Percentiles rank a stretch among this genome's conserved stretches.
Conservation (phyloP, 352 stramenopile genomes). For the Globisporangium radiosum region DNA sequence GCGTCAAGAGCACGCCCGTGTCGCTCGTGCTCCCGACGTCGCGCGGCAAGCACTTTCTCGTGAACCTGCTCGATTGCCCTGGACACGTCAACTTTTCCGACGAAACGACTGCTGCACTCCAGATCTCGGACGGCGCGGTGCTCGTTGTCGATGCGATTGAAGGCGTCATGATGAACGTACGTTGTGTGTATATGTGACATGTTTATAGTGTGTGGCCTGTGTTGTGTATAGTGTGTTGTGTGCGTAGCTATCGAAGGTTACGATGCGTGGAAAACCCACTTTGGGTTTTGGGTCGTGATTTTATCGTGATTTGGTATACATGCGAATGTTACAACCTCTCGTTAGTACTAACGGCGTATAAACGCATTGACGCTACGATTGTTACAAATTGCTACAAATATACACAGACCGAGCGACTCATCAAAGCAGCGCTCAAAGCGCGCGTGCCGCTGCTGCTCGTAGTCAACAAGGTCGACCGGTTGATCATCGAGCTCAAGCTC, state of each 20-base stretch:
- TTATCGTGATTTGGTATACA: no score
- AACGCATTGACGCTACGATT: no score
- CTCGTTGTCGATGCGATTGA: slow-evolving; percentile 97
- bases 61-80: slow-evolving; percentile 97
- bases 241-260: no score
- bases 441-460: slow-evolving; percentile 89
- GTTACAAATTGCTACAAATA: no score
- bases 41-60: slow-evolving; percentile 92
- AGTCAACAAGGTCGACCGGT: slow-evolving; percentile 98
- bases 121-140: slow-evolving; percentile 91
- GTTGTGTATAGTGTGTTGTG: not conserved
- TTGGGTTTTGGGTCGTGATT: no score
- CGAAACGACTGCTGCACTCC: slow-evolving; percentile 90
- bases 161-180: slow-evolving; percentile 95
- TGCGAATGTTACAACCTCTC: no score
- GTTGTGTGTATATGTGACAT: slow-evolving; percentile 2
- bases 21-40: slow-evolving; percentile 92
- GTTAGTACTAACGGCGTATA: no score
- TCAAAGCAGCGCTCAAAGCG: slow-evolving; percentile 90
- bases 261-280: no score
- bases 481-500: slow-evolving; percentile 99
- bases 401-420: slow-evolving; percentile 89
- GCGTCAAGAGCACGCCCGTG: slow-evolving; percentile 95
- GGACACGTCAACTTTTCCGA: slow-evolving; percentile 98
- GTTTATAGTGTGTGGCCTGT: not conserved